phyloP scores from a whole-genome alignment of 23 red algal species.

The Cyanidium caldarium region DNA sequence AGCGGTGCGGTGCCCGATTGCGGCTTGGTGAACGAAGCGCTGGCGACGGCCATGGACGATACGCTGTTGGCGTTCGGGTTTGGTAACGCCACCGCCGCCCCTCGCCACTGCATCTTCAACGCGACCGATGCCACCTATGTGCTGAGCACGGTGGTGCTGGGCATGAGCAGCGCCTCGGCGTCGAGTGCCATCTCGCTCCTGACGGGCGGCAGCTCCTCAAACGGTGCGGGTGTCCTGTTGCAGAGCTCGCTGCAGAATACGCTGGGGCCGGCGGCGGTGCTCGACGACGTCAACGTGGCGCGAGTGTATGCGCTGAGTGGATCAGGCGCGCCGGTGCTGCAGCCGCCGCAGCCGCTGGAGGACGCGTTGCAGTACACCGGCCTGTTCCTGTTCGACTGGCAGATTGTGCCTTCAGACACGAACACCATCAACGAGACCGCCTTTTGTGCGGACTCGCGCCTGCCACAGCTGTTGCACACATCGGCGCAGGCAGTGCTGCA shows the following conservation, averaged over 20 bases:
- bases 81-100: not conserved
- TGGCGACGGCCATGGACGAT: not conserved
- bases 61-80: not conserved
- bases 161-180: not conserved
- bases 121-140: not conserved
- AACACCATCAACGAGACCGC: not conserved
- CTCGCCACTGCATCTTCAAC: not conserved
- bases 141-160: not conserved
- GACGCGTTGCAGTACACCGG: not conserved
- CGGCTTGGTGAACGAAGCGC: not conserved
- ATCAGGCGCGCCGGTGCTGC: not conserved
- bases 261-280: not conserved
- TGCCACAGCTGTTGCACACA: too few relatives aligned
- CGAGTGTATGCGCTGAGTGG: not conserved
- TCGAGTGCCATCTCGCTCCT: not conserved
- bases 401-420: not conserved
- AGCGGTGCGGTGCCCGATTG: not conserved
- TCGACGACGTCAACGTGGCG: not conserved
- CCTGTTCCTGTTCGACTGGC: not conserved
- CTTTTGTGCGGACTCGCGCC: not conserved
- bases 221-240: not conserved
- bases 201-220: not conserved
- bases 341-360: not conserved
- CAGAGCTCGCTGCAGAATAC: not conserved
- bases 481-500: not conserved